Base-by-base conservation (phyloP, 1,284 basidiomycete genomes). In the Polyporus tsugae region DNA sequence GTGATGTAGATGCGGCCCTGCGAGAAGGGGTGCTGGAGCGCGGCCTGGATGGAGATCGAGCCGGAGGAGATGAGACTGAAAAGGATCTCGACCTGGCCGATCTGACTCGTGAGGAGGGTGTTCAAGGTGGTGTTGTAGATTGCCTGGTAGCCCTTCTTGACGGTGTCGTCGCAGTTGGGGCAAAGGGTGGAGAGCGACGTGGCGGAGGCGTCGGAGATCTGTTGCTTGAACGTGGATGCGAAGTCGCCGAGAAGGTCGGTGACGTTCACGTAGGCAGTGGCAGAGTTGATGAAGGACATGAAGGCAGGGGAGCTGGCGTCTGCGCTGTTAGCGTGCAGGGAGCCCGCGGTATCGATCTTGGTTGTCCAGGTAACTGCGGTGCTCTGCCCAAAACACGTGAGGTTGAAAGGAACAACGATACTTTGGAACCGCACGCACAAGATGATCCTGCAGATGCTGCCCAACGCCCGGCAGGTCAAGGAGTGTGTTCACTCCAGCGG, bases 391-490 rank as follows among this genome's bases (percentile, higher is more conserved):
- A 70, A 49, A 69, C 68, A 58, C 13, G 53, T 29, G 44, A 11
- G 41, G 25, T 1, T 1, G 35, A 58, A 65, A 13, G 58, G 38
- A 22, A 25, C 22, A 69, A n/a, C 4, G 13, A n/a, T 55, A 11
- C 4, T 19, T 39, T 4, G 7, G 10, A 41, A 25, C 29, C 19
- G 39, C 19, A 80, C 82, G 22, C 65, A 86, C 85, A 67, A 91
- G 74, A 78, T 93, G 91, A 77, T 95, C 91, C 77, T 92, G 90
- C 57, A 94, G 77, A 80, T 93, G 89, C 79, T 91, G 88, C 1
- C 93, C 93, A 64, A 95, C 93, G 65, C 90, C 91, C 5, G 92
- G 91, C 2, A 93, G 81, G 69, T 88, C 87, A 52, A 82, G 70
- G 35, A 76, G 67, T 5, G 85, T 78, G 13, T 73, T 63, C 22